A percentile compares a stretch with the other conserved stretches of the same genome.
phyloP scores from a whole-genome alignment of 768 basidiomycete species.

The Hemileccinum rubropunctum region DNA sequence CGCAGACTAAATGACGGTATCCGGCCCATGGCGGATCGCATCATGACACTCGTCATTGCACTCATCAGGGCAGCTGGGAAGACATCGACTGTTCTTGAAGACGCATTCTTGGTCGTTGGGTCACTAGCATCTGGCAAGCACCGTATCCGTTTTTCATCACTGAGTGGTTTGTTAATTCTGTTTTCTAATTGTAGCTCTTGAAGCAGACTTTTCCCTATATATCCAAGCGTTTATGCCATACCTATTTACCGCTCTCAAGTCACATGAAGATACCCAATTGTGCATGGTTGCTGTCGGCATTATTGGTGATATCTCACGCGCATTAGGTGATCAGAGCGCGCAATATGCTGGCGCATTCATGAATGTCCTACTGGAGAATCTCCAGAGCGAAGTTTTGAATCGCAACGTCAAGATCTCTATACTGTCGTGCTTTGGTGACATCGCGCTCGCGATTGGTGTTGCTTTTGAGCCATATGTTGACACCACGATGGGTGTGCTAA shows the following conservation, averaged over 20 bases:
- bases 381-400: slow-evolving; percentile 87
- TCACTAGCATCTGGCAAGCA: slow-evolving; percentile 70
- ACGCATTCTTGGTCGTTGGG: slow-evolving; percentile 93
- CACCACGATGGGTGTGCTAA: slow-evolving; percentile 86
- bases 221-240: slow-evolving; percentile 82
- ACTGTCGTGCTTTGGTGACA: slow-evolving; percentile 92
- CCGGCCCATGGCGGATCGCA: slow-evolving; percentile 85
- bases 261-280: slow-evolving; percentile 92
- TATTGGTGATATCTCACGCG: slow-evolving; percentile 95
- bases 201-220: slow-evolving; percentile 76
- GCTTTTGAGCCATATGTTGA: slow-evolving; percentile 86
- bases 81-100: slow-evolving; percentile 92
- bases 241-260: slow-evolving; percentile 85
- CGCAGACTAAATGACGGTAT: slow-evolving; percentile 83
- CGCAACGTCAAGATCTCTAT: slow-evolving; percentile 97
- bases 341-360: slow-evolving; percentile 89
- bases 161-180: background rate
- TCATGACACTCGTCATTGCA: slow-evolving; percentile 88
- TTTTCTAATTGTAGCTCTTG: slow-evolving; percentile 54
- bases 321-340: slow-evolving; percentile 78
- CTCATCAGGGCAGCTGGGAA: slow-evolving; percentile 87
- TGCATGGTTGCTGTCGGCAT: slow-evolving; percentile 95
- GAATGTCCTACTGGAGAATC: slow-evolving; percentile 85
- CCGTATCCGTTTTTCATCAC: background rate
- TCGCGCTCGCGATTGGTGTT: slow-evolving; percentile 87